Base-by-base conservation (phyloP, 805 yeast genomes). In the Cyberlindnera amylophila region DNA sequence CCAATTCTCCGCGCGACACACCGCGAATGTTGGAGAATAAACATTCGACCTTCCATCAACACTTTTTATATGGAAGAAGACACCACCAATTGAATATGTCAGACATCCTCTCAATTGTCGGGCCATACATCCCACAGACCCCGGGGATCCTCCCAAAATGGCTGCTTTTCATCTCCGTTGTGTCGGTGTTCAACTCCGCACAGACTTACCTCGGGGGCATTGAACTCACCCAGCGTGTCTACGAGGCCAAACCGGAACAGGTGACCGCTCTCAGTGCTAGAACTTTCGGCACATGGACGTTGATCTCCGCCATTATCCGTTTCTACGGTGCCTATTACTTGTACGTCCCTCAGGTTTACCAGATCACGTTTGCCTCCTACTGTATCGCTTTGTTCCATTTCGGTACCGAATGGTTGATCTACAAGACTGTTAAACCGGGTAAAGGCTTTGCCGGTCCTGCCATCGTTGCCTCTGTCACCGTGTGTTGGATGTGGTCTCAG, bases 261-360 rank as follows among this genome's bases (percentile, higher is more conserved):
- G 83, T 82, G 19, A 77, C 80, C 1, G 63, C 67, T 12, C 70
- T 93, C 51, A 80, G 93, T 53, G 96, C 96, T n/a, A 77, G 99
- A 56, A 91, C 99, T 0, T 93, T 93, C 63, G 99, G 99, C 27
- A 93, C 99, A 0, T 93, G 99, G 99, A 93, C 99, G 0, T 70
- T 90, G 31, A 74, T 90, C 53, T 81, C 96, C 3, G 77, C 96
- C 2, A 71, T 91, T 24, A 82, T 93, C 36, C 79, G 99, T 59
- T 73, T 82, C 50, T 88, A 86, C 62, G 96, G 95, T 42, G 95
- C 98, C 12, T 85, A 83, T 65, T 70, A 85, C 59, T 69, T 86
- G 44, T 69, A 70, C 41, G 80, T 81, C 53, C 78, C 79, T 18
- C 84, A 81, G 51, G 78, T 90, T 40, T 93, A 79, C 64, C 80